phyloP scores from a whole-genome alignment of 257 asterid genomes.

The Plantago elongata region DNA sequence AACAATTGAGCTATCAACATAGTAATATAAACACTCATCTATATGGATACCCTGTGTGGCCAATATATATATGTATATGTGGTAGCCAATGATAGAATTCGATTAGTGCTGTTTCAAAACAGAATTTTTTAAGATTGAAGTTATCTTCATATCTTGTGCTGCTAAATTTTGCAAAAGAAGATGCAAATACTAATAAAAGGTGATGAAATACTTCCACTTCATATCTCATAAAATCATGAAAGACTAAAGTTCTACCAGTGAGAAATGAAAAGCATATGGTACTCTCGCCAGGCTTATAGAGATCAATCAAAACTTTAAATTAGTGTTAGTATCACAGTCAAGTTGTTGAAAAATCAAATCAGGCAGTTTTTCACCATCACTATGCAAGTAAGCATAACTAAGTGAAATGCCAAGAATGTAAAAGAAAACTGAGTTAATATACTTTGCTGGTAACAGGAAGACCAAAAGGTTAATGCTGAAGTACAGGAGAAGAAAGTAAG shows the following conservation, averaged over 20 bases:
- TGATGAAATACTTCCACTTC: too few relatives aligned
- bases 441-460: not conserved
- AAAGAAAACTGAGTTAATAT: not conserved
- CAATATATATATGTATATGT: not conserved
- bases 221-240: too few relatives aligned
- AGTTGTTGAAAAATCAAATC: not conserved
- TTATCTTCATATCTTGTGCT: too few relatives aligned
- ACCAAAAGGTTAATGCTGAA: not conserved
- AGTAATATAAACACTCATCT: conserved; percentile 3
- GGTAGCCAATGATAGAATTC: not conserved
- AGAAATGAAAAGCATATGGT: not conserved
- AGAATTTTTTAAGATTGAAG: too few relatives aligned
- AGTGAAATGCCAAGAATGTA: too few relatives aligned
- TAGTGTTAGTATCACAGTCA: not conserved
- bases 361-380: not conserved
- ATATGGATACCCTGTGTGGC: not conserved
- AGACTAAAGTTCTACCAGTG: too few relatives aligned
- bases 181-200: too few relatives aligned
- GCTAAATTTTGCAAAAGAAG: too few relatives aligned
- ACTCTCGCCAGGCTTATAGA: not conserved
- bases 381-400: too few relatives aligned
- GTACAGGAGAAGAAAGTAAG: conserved; percentile 11
- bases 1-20: conserved; percentile 10
- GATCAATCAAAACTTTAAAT: too few relatives aligned
- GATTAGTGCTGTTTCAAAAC: too few relatives aligned